Percentiles rank a stretch among this genome's conserved stretches.
phyloP scores from a whole-genome alignment of 495 filamentous ascomycete genomes.

The Penicillium coffeae region DNA sequence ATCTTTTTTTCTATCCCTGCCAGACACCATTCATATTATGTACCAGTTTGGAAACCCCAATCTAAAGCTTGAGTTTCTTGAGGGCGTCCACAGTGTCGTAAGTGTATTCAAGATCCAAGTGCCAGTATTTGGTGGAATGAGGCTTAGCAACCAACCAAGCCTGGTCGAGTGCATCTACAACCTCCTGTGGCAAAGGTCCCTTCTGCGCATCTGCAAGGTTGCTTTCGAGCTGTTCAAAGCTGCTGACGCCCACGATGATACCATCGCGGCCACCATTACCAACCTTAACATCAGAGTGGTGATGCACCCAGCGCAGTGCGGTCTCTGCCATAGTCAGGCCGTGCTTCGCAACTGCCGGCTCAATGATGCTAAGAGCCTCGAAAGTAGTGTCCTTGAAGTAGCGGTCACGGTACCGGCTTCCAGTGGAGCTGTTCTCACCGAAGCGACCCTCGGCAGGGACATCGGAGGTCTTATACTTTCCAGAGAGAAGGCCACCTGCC shows the following conservation, averaged over 20 bases:
- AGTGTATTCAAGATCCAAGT: constrained; percentile 68
- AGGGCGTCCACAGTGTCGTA: constrained; percentile 69
- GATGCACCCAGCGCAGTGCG: constrained; percentile 74
- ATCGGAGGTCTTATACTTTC: constrained; percentile 75
- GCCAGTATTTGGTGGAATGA: constrained; percentile 72
- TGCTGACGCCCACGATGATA: constrained; percentile 76
- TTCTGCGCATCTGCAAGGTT: constrained; percentile 81
- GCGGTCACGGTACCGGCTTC: constrained; percentile 66
- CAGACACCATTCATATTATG: too few species aligned
- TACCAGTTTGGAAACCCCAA: too few species aligned
- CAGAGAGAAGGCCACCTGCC: constrained; percentile 78
- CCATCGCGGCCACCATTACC: constrained; percentile 70
- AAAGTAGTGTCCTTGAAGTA: constrained; percentile 83
- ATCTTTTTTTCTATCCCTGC: too few species aligned
- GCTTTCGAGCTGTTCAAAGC: constrained; percentile 64
- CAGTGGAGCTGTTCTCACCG: constrained; percentile 49
- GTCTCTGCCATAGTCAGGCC: constrained; percentile 77
- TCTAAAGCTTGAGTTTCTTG: constrained; percentile 43
- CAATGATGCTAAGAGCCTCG: constrained; percentile 67
- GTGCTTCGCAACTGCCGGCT: constrained; percentile 69
- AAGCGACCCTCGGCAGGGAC: constrained; percentile 68
- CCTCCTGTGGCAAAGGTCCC: constrained; percentile 81
- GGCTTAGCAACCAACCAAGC: constrained; percentile 64
- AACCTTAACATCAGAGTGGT: constrained; percentile 78
- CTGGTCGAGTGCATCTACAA: constrained; percentile 74